Evolutionary conservation across 371 early-diverging fungal genomes (phyloP).

Genomic region (Lichtheimia hyalospora): DNA sequence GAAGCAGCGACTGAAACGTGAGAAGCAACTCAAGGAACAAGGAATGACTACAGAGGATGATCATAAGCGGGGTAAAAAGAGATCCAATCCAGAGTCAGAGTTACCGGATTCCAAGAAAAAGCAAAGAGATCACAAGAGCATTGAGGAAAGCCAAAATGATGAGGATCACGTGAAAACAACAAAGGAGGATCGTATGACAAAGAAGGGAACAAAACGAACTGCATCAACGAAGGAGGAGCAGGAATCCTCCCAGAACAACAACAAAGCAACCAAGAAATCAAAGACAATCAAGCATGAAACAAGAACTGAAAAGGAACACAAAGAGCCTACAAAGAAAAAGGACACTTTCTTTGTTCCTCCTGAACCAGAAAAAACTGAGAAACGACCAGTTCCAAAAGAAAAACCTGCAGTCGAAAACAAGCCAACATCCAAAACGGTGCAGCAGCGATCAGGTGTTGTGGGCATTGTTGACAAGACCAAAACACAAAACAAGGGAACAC

Average conservation of each 20-base stretch:
- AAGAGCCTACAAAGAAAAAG: constrained; percentile 5
- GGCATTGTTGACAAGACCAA: constrained; percentile 56
- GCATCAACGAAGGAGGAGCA: constrained; percentile 11
- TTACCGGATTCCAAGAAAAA: background rate
- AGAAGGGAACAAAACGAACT: constrained; percentile 5
- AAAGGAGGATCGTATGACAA: constrained; percentile 14
- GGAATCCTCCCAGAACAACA: background rate
- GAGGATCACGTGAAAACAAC: constrained; percentile 15
- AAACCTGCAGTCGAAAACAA: constrained; percentile 7
- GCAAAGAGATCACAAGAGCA: background rate
- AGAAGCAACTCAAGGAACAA: constrained; percentile 22
- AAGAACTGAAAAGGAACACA: constrained; percentile 4
- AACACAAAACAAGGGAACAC: background rate
- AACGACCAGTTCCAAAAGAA: background rate
- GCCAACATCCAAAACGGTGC: constrained; percentile 21
- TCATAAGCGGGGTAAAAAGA: constrained; percentile 12
- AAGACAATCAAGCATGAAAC: constrained; percentile 2
- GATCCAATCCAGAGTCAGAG: constrained; percentile 6
- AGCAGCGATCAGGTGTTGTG: constrained; percentile 56
- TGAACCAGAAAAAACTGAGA: constrained; percentile 8
- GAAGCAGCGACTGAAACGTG: constrained; percentile 38
- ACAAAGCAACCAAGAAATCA: background rate
- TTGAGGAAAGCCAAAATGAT: background rate
- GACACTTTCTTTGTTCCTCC: background rate
- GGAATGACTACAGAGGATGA: constrained; percentile 1